Conservation (phyloP, 148 eudicot genomes). For the Gaultheria prostrata region DNA sequence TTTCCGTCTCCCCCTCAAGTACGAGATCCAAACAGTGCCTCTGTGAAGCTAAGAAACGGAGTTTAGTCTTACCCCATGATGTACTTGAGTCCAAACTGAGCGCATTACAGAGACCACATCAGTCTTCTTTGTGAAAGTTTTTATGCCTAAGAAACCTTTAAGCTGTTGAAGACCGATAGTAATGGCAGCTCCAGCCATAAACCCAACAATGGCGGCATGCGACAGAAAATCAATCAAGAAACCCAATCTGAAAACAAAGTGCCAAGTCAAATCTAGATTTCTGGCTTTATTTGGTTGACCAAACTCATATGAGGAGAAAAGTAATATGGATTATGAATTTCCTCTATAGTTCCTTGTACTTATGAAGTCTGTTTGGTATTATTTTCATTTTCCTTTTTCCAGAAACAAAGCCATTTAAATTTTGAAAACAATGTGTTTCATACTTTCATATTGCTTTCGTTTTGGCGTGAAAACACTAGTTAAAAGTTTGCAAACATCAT, state of each 20-base stretch:
- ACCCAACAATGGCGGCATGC: slow-evolving; percentile 92
- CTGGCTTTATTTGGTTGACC: background rate
- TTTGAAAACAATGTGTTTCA: background rate
- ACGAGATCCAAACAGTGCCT: background rate
- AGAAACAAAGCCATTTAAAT: background rate
- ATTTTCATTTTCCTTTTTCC: background rate
- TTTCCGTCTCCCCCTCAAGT: background rate
- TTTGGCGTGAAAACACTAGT: background rate
- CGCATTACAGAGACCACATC: slow-evolving; percentile 71
- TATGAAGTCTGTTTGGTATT: background rate
- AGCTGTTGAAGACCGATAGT: slow-evolving; percentile 91
- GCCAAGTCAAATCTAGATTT: background rate
- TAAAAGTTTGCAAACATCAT: background rate
- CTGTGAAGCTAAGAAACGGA: background rate
- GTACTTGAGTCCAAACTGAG: slow-evolving; percentile 46
- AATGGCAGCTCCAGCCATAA: slow-evolving; percentile 92
- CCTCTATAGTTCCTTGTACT: background rate
- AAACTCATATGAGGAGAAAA: background rate
- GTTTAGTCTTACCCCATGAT: slow-evolving; percentile 55
- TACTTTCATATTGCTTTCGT: background rate
- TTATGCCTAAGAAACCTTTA: slow-evolving; percentile 75
- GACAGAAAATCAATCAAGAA: slow-evolving; percentile 84
- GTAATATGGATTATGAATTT: background rate
- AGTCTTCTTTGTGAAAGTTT: slow-evolving; percentile 62
- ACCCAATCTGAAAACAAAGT: slow-evolving; percentile 51